These are phyloP conservation scores for Marasmius tenuissimus DNA, from an alignment of 1,284 basidiomycete genomes.

Conservation along the genomic window DNA sequence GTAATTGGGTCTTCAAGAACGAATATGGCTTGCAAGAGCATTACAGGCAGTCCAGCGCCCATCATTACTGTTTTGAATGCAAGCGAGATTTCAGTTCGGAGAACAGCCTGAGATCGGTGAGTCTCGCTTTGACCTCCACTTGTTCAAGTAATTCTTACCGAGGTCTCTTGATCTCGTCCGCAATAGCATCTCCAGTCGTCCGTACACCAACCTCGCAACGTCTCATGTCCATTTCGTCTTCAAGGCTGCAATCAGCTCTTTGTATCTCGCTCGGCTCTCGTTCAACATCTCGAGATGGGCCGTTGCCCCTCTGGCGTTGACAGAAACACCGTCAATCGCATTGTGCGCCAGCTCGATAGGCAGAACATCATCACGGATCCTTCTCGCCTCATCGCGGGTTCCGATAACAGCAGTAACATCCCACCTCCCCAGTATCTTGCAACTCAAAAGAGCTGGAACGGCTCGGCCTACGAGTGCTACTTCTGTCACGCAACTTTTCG, in stretches of 20 bases:
- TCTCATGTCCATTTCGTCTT: conserved; percentile 35
- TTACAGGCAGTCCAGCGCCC: conserved; percentile 37
- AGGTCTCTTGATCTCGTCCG: conserved; percentile 3
- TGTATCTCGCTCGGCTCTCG: conserved; percentile 42
- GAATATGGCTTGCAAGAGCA: conserved; percentile 44
- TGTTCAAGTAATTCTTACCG: background rate
- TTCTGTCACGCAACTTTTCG: conserved; percentile 45
- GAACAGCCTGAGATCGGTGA: conserved; percentile 33
- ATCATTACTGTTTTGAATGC: conserved; percentile 49
- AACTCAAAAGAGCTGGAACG: conserved; percentile 46
- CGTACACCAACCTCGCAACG: conserved; percentile 10
- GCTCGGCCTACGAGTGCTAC: conserved; percentile 49
- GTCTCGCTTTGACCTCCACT: conserved; percentile 6
- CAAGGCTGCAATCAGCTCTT: conserved; percentile 38
- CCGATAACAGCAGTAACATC: conserved; percentile 9
- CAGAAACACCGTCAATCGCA: conserved; percentile 33
- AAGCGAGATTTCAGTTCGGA: conserved; percentile 38
- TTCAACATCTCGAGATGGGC: conserved; percentile 48
- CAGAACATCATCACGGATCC: conserved; percentile 34
- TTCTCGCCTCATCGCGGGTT: conserved; percentile 32
- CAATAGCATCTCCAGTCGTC: conserved; percentile 19
- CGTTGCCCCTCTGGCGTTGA: conserved; percentile 38
- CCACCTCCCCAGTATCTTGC: conserved; percentile 32
- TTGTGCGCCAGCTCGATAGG: conserved; percentile 32
- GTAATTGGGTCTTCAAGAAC: conserved; percentile 38